Evolutionary conservation across 2,329 filamentous ascomycete species (phyloP), one percentile per base, ranked within the genome.

Genomic region (Incumbomyces delicatus): DNA sequence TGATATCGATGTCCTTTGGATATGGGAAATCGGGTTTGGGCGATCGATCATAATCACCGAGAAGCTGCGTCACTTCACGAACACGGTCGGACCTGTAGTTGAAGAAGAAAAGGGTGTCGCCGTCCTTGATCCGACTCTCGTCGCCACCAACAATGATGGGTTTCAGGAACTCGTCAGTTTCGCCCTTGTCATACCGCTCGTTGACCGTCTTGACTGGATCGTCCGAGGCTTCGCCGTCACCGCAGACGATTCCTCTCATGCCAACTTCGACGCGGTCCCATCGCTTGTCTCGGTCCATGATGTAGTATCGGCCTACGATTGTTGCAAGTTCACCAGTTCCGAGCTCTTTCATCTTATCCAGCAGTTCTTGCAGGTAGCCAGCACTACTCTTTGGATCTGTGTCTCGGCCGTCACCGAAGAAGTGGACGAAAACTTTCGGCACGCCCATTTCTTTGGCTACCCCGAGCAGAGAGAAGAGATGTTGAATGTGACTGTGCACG

Each of bases 41-140:
- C 18, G 87, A 94, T 61, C 87, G 86, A 73, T 98, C 92, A 63
- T 90, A 82, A 65, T 85, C 33, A 6, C 33, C 33, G 16, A 41
- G 20, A 27, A 41, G 17, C 10, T 27, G 22, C 41, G 88, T 94
- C 65, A 98, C 85, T 69, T 98, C 92, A 59, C 92, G 86, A 44
- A 90, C 90, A 66, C 92, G 89, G 66, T 98, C 92, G 48, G 92
- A 96, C 62, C 92, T 87, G 77, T 98, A 98, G 81, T 98, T 98
- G 85, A 98, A 98, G 80, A 96, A 96, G 79, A 96, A 96, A 60
- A 96, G 78, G 45, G 87, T 90, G 64, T 98, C 92, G 57, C 85
- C 77, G 63, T 96, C 88, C 74, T 95, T 81, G 63, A 98, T 82
- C 59, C 92, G 84, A 52, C 77, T 75, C 61, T 94, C 85, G 58